Evolutionary conservation across 495 filamentous ascomycete genomes (phyloP), one percentile per base, ranked within the genome.

Genomic region (Pyrenula aspistea): DNA sequence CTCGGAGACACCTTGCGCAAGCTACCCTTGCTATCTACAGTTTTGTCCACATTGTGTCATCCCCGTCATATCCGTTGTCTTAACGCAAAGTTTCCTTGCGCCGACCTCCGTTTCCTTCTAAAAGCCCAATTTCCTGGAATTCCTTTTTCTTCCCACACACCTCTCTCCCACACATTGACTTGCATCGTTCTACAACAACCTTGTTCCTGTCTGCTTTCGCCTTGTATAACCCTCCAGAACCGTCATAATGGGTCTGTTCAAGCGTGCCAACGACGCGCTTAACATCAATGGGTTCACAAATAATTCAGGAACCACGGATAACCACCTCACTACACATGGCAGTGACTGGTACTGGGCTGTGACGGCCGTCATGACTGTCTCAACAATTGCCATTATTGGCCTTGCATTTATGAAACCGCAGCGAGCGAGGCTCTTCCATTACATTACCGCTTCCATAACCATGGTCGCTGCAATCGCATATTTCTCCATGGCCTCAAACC

Each of bases 401-500:
- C 65, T 78, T n/a, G 69, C 66, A 2, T 75, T 79, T 57, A 69
- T 61, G 2, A 78, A 76, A 52, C 75, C 73, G 12, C 77, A 77
- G 47, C 64, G 64, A 23, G 71, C 83, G 20, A 78, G 86, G 15
- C 63, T 87, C 58, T 88, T 88, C 69, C 83, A 88, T 69, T 86
- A 88, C 67, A 79, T 88, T 62, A 79, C 79, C 2, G 78, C 80
- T 23, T 67, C 70, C 11, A 75, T 82, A 59, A 78, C 83, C 15
- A 67, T 83, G 51, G 78, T 87, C 19, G 80, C 82, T 4, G 69
- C 79, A 22, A 79, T 86, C 57, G 76, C 84, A 25, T 88, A 88
- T 63, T 89, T 82, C 66, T 75, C 78, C 60, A 84, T 87, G 77
- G 84, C 75, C 48, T 81, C 83, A 3, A 81, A 87, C 62, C 69